Conservation (phyloP, 2,329 filamentous ascomycete species). For the Cladosporium sp. region DNA sequence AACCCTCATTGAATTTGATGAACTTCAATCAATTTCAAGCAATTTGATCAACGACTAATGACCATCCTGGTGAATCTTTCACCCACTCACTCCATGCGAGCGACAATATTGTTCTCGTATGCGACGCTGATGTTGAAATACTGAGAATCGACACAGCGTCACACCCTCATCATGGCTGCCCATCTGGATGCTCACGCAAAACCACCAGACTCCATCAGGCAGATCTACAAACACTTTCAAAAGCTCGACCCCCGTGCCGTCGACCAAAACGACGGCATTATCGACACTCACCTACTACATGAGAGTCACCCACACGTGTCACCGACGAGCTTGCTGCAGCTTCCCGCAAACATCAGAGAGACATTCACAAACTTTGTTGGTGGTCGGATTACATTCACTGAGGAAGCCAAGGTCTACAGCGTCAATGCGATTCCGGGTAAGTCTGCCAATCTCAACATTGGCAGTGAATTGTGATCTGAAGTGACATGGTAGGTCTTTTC, state of each 20-base stretch:
- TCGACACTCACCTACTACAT: slow-evolving; percentile 54
- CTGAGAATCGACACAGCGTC: not conserved
- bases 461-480: slow-evolving; percentile 25
- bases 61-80: not conserved
- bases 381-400: not conserved
- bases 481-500: slow-evolving; percentile 60
- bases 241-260: slow-evolving; percentile 38
- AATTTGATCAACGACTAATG: not conserved
- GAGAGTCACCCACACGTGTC: slow-evolving; percentile 13
- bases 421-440: slow-evolving; percentile 69
- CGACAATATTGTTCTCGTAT: not conserved
- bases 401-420: slow-evolving; percentile 47
- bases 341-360: slow-evolving; percentile 22
- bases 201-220: slow-evolving; percentile 68
- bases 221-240: slow-evolving; percentile 73
- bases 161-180: not conserved
- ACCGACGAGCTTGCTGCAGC: slow-evolving; percentile 2
- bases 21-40: not conserved
- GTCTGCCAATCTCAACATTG: slow-evolving; percentile 26
- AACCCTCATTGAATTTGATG: not conserved
- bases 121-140: not conserved
- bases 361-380: slow-evolving; percentile 26
- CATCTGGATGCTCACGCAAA: slow-evolving; percentile 72
- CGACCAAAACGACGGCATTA: slow-evolving; percentile 24
- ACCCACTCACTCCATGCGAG: not conserved